Percentiles rank a stretch among this genome's conserved stretches.
These are phyloP conservation scores for Hyphopichia khmerensis DNA, from an alignment of 1,139 yeast genomes.

Conservation along the genomic window DNA sequence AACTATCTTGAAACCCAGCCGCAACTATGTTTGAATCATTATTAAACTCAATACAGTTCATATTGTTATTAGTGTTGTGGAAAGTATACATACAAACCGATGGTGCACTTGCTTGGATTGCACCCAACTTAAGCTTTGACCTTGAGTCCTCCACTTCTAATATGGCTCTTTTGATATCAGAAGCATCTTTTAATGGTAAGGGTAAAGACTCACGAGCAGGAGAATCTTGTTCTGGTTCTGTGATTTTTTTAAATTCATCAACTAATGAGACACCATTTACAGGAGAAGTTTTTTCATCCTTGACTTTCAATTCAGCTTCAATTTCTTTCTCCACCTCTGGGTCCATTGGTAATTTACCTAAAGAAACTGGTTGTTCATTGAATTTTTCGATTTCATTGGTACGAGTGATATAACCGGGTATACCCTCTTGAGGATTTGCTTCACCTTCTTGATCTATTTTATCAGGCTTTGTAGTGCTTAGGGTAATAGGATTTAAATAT, in stretches of 20 bases:
- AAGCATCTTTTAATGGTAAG: slow-evolving; percentile 76
- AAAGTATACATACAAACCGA: slow-evolving; percentile 98
- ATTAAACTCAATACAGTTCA: slow-evolving; percentile 82
- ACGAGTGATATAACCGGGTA: slow-evolving; percentile 53
- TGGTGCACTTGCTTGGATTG: slow-evolving; percentile 79
- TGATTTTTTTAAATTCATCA: slow-evolving; percentile 52
- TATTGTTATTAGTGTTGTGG: slow-evolving; percentile 88
- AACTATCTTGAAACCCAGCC: slow-evolving; percentile 92
- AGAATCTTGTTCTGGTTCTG: slow-evolving; percentile 55
- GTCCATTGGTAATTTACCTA: slow-evolving; percentile 84
- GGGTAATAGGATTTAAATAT: slow-evolving; percentile 69
- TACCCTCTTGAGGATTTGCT: slow-evolving; percentile 62
- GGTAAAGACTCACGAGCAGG: slow-evolving; percentile 80
- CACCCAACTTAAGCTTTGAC: slow-evolving; percentile 60
- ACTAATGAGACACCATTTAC: slow-evolving; percentile 42
- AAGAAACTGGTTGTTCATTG: slow-evolving; percentile 69
- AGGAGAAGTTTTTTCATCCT: slow-evolving; percentile 55
- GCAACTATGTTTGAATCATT: slow-evolving; percentile 87
- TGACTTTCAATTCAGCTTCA: slow-evolving; percentile 75
- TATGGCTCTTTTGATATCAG: slow-evolving; percentile 78
- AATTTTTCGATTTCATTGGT: slow-evolving; percentile 55
- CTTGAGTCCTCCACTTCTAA: slow-evolving; percentile 80
- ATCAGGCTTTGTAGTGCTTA: slow-evolving; percentile 45
- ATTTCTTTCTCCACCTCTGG: slow-evolving; percentile 83
- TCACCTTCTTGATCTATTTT: slow-evolving; percentile 46